These are phyloP conservation scores for Patellaria atrata DNA, from an alignment of 495 filamentous ascomycete genomes.

Conservation along the genomic window DNA sequence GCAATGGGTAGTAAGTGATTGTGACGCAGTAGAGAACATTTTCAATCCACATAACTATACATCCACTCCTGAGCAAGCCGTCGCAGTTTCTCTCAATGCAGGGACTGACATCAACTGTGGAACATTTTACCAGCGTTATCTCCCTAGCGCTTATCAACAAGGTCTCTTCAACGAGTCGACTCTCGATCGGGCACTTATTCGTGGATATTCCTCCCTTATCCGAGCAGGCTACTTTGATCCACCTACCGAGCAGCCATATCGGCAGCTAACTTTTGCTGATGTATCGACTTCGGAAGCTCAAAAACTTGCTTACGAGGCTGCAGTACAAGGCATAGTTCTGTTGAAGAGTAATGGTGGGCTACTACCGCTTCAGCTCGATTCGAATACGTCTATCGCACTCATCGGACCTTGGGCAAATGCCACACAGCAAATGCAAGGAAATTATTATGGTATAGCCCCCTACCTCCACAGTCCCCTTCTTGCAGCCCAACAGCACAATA, in stretches of 20 bases:
- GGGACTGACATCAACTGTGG: constrained; percentile 52
- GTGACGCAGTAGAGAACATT: constrained; percentile 43
- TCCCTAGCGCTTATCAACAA: constrained; percentile 35
- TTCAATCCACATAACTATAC: constrained; percentile 42
- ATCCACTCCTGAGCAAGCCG: constrained; percentile 31
- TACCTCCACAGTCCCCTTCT: constrained; percentile 40
- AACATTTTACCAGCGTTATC: constrained; percentile 36
- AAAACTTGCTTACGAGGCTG: constrained; percentile 43
- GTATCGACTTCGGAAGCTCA: constrained; percentile 38
- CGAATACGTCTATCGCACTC: constrained; percentile 34
- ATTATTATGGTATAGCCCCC: constrained; percentile 42
- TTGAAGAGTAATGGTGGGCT: constrained; percentile 48
- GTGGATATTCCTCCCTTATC: constrained; percentile 42
- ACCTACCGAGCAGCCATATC: constrained; percentile 31
- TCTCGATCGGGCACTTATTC: constrained; percentile 39
- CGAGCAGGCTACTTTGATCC: constrained; percentile 47
- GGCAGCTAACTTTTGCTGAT: constrained; percentile 36
- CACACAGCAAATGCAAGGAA: constrained; percentile 45
- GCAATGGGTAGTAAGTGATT: constrained; percentile 44
- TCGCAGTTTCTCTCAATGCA: constrained; percentile 40
- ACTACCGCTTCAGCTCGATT: constrained; percentile 33
- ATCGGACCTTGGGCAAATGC: constrained; percentile 47
- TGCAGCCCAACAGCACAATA: constrained; percentile 32
- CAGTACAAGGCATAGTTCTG: constrained; percentile 43
- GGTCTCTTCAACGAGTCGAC: constrained; percentile 34